Percentiles rank a stretch among this genome's conserved stretches.
Evolutionary conservation across 192 early-diverging fungal species (phyloP).

Genomic region (Lunasporangiospora selenospora): DNA sequence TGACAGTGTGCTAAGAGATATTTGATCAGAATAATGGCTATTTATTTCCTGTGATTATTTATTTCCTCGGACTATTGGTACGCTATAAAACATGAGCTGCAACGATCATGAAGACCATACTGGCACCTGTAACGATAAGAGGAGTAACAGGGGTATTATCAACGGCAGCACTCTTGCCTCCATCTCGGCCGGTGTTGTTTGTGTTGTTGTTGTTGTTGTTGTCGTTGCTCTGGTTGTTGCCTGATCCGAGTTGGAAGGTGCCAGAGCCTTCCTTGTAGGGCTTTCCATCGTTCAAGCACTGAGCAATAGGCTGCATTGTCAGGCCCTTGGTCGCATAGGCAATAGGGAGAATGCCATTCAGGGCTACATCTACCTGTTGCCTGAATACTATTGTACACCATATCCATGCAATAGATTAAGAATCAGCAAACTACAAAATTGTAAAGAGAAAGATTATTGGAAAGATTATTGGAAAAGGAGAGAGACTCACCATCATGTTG

Average conservation of each 20-base stretch:
- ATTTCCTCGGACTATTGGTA: no score
- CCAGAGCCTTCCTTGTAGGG: conserved; percentile 14
- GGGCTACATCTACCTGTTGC: conserved; percentile 48
- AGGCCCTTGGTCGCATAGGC: conserved; percentile 5
- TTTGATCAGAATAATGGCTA: no score
- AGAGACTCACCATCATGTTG: conserved; percentile 55
- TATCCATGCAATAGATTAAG: not conserved
- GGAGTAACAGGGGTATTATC: no score
- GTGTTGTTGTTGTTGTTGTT: no score
- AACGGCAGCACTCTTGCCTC: no score
- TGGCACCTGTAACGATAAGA: no score
- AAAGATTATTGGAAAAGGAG: not conserved
- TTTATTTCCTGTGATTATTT: no score
- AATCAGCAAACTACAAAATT: not conserved
- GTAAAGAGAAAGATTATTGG: not conserved
- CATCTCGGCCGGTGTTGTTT: no score
- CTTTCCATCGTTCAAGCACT: conserved; percentile 5
- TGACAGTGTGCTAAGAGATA: no score
- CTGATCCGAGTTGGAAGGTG: conserved; percentile 1
- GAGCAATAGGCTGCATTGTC: conserved; percentile 11
- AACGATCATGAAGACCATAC: no score
- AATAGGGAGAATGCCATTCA: not conserved
- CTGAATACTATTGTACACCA: conserved; percentile 32
- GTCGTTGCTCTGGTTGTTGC: no score
- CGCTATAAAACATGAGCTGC: no score